Conservation (phyloP, 352 stramenopile genomes). For the Thalassiosira allenii region DNA sequence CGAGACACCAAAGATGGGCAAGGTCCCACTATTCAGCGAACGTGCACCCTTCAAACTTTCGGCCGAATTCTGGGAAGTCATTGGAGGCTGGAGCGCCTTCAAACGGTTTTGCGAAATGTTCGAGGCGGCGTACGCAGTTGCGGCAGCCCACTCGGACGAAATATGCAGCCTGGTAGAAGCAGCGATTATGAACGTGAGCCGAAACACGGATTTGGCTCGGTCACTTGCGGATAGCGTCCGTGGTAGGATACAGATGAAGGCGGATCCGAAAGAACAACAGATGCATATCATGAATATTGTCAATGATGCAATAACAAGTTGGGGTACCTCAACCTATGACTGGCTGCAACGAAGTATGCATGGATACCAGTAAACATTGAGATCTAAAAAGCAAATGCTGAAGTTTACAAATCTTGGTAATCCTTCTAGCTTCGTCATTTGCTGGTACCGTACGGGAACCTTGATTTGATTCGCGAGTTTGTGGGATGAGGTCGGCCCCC, state of each 20-base stretch:
- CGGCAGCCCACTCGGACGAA: constrained; percentile 75
- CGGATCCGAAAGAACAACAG: constrained; percentile 75
- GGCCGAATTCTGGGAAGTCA: constrained; percentile 92
- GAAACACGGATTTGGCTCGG: constrained; percentile 66
- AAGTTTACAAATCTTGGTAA: no score
- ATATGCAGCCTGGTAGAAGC: constrained; percentile 81
- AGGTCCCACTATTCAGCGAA: constrained; percentile 93
- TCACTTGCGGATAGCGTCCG: constrained; percentile 72
- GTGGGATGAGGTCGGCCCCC: no score
- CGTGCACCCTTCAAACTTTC: constrained; percentile 96
- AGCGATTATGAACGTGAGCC: constrained; percentile 79
- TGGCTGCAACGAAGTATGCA: constrained; percentile 87
- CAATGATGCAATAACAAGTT: constrained; percentile 81
- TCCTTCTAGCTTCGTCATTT: no score
- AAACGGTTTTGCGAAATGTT: constrained; percentile 86
- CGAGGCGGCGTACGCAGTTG: constrained; percentile 80
- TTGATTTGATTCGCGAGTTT: no score
- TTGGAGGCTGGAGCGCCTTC: constrained; percentile 86
- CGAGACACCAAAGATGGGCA: constrained; percentile 89
- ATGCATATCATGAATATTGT: constrained; percentile 85
- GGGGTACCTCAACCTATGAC: constrained; percentile 85
- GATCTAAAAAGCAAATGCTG: no score
- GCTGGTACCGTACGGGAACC: no score
- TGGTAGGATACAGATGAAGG: constrained; percentile 76
- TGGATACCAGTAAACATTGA: constrained; percentile 85